These are phyloP conservation scores for Phanerodontia chrysosporium DNA, from an alignment of 768 basidiomycete genomes.

Conservation along the genomic window DNA sequence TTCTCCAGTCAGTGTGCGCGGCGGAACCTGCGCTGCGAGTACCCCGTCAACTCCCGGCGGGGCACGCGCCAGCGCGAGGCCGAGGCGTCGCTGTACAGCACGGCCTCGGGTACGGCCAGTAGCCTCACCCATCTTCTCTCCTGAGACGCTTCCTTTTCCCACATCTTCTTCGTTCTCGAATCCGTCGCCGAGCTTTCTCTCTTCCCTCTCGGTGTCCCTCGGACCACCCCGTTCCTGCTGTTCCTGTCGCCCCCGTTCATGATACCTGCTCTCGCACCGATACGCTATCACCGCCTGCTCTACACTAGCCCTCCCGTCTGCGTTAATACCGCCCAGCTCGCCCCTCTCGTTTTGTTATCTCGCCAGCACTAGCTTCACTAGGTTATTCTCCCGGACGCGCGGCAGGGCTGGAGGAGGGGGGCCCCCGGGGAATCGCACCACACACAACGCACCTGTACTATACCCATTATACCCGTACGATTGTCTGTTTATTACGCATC, in stretches of 20 bases:
- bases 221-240: no score
- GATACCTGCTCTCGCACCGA: not conserved
- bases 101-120: not conserved
- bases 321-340: not conserved
- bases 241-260: not conserved
- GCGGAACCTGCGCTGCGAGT: slow-evolving; percentile 66
- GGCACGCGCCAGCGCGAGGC: slow-evolving; percentile 32
- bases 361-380: not conserved
- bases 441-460: not conserved
- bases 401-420: not conserved
- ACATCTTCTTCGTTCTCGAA: not conserved
- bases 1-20: slow-evolving; percentile 64
- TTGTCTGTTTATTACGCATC: not conserved
- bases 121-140: not conserved
- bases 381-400: not conserved
- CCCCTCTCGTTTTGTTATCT: not conserved
- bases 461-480: slow-evolving; percentile 1
- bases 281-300: not conserved
- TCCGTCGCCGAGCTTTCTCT: no score
- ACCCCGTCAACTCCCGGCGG: slow-evolving; percentile 64
- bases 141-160: no score
- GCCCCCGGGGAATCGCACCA: not conserved
- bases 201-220: no score
- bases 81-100: not conserved
- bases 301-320: not conserved